A percentile compares a stretch with the other conserved stretches of the same genome.
These are phyloP conservation scores for Phoma sp. DNA, from an alignment of 2,329 filamentous ascomycete genomes.

Conservation along the genomic window DNA sequence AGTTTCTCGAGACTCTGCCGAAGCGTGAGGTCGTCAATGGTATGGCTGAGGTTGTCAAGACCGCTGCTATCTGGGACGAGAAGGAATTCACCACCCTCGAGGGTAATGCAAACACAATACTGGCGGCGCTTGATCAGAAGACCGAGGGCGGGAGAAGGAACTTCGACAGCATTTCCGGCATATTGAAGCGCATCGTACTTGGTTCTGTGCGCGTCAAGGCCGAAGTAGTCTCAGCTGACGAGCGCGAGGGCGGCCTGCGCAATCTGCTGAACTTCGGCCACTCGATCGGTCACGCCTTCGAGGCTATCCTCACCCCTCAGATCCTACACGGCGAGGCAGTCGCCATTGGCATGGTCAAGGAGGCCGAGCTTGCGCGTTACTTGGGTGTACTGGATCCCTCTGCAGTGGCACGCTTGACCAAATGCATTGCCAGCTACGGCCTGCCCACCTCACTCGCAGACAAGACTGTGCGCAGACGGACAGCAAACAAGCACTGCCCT, in stretches of 20 bases:
- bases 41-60: constrained; percentile 98
- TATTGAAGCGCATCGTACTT: constrained; percentile 71
- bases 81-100: constrained; percentile 85
- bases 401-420: constrained; percentile 86
- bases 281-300: constrained; percentile 95
- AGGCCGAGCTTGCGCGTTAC: constrained; percentile 90
- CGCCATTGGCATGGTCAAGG: constrained; percentile 97
- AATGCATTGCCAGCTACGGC: constrained; percentile 94
- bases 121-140: constrained; percentile 73
- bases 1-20: constrained; percentile 89
- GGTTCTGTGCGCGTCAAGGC: constrained; percentile 95
- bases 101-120: constrained; percentile 77
- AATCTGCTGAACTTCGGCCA: constrained; percentile 98
- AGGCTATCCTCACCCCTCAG: constrained; percentile 94
- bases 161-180: constrained; percentile 70
- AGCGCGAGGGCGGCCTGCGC: constrained; percentile 89
- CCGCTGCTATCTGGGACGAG: constrained; percentile 94
- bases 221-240: constrained; percentile 90
- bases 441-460: constrained; percentile 86
- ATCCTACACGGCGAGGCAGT: constrained; percentile 95
- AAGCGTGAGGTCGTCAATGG: constrained; percentile 96
- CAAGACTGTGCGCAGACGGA: constrained; percentile 80
- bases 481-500: constrained; percentile 85
- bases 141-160: constrained; percentile 64
- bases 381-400: constrained; percentile 84